Percentiles rank a stretch among this genome's conserved stretches.
These are phyloP conservation scores for Hsuehochloa calcarea DNA, from an alignment of 176 grass and related monocot genomes.

Conservation along the genomic window DNA sequence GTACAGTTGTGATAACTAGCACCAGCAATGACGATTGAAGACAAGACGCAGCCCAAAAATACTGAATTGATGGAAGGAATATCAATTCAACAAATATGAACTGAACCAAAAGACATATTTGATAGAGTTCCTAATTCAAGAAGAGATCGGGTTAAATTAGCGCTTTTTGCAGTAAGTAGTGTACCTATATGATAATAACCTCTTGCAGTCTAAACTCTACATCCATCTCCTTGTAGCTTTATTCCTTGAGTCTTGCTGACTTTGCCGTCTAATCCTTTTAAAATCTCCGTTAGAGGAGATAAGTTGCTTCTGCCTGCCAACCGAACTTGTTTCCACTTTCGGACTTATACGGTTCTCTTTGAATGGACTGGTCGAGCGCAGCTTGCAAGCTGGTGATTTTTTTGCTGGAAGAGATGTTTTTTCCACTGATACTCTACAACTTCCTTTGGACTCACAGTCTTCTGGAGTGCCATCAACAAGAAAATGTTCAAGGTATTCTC, in stretches of 20 bases:
- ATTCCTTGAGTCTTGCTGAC: slow-evolving; percentile 43
- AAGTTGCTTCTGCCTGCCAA: slow-evolving; percentile 44
- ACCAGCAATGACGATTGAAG: not conserved
- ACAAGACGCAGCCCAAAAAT: not conserved
- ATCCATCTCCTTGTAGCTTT: slow-evolving; percentile 62
- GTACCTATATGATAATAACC: slow-evolving; percentile 34
- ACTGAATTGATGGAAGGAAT: not conserved
- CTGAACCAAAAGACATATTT: not conserved
- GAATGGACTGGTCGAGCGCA: slow-evolving; percentile 16
- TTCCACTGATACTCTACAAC: slow-evolving; percentile 10
- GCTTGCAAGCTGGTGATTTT: slow-evolving; percentile 6
- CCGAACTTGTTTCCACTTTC: slow-evolving; percentile 31
- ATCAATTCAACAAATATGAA: slow-evolving; percentile 8
- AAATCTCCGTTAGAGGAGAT: slow-evolving; percentile 50
- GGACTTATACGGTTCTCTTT: slow-evolving; percentile 55
- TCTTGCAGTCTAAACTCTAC: slow-evolving; percentile 28
- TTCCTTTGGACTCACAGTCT: not conserved
- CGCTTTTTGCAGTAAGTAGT: not conserved
- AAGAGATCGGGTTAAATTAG: not conserved
- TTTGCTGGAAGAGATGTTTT: slow-evolving; percentile 11
- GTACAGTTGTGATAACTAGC: not conserved
- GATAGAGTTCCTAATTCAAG: not conserved
- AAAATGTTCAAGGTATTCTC: slow-evolving; percentile 31
- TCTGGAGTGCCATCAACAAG: slow-evolving; percentile 3
- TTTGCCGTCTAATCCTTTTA: slow-evolving; percentile 59